A percentile compares a stretch with the other conserved stretches of the same genome.
Evolutionary conservation across 192 early-diverging fungal species (phyloP).

Genomic region (Coemansia sp.): DNA sequence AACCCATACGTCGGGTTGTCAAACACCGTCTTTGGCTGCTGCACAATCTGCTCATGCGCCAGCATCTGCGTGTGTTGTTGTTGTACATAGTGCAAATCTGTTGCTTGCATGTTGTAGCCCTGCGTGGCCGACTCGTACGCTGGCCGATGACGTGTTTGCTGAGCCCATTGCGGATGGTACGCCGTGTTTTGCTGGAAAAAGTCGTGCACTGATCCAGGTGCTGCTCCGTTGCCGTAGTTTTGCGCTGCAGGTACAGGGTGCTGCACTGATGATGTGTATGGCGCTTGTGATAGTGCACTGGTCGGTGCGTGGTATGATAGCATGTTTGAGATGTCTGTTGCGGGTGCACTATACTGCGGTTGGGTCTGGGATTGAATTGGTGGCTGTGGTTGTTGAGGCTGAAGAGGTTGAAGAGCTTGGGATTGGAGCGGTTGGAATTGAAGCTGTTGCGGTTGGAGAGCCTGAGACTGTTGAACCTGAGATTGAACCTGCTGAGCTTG

Average conservation of each 20-base stretch:
- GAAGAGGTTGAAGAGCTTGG: background rate
- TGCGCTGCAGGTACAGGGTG: background rate
- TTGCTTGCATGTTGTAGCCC: conserved; percentile 11
- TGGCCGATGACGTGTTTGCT: background rate
- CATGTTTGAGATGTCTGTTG: conserved; percentile 5
- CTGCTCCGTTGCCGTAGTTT: background rate
- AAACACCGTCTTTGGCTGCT: conserved; percentile 54
- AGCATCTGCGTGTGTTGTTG: background rate
- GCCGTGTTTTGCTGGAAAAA: conserved; percentile 40
- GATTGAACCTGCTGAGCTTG: background rate
- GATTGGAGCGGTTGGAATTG: background rate
- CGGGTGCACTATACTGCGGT: background rate
- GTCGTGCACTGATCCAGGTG: conserved; percentile 35
- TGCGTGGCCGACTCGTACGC: background rate
- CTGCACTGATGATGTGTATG: background rate
- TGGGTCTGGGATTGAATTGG: background rate
- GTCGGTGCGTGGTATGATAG: conserved; percentile 15
- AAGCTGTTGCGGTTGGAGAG: too few relatives aligned
- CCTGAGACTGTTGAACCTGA: background rate
- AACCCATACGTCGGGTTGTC: conserved; percentile 56
- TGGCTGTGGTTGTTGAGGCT: background rate
- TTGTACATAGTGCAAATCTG: conserved; percentile 6
- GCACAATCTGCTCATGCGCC: conserved; percentile 5
- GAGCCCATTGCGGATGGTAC: conserved; percentile 13
- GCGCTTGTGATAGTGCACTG: background rate